Base-by-base conservation (phyloP, 306 rosid species). In the Crataegus laevigata region DNA sequence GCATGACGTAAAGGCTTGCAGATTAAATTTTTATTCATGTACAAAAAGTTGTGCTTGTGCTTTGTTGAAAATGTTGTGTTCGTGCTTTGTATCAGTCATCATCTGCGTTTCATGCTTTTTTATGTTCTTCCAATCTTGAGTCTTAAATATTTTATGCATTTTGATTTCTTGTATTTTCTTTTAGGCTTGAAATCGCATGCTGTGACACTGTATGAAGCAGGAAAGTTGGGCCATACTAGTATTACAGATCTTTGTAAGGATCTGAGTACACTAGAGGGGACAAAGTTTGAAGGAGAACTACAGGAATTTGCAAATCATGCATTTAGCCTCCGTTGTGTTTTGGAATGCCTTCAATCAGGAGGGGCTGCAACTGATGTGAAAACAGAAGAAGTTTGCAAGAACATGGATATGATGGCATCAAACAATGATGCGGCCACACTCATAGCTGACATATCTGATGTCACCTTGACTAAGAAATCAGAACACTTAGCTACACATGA, bases 111-210 rank as follows among this genome's bases (percentile, higher is more conserved):
- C 66, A 15, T 81, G 66, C n/a, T 72, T 71, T 77, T 45, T 15
- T 25, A 72, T 47, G 75, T 28, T 50, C 52, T 71, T 17, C 17
- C 30, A 19, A 11, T n/a, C 45, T 18, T 73, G 45, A 61, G 62
- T 43, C 24, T 32, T 30, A 34, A 26, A 40, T 25, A 18, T 21
- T 75, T 22, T 24, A 10, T 51, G 11, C 52, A 1, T 65, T 55
- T 26, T 54, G 26, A 57, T 59, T 58, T n/a, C 11, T 29, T 4
- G 7, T 52, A 28, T 66, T 65, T 70, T 72, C 76, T 79, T 78
- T 80, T 88, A 94, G 99, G 99, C 69, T 82, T 94, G 85, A 94
- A 94, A 84, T 90, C 97, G 67, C 99, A 94, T 90, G 99, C 99
- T 25, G 98, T 94, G 69, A 94, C 97, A 14, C 92, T 94, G 52